These are phyloP conservation scores for Colletotrichum noveboracense DNA, from an alignment of 2,329 filamentous ascomycete species.

Conservation along the genomic window DNA sequence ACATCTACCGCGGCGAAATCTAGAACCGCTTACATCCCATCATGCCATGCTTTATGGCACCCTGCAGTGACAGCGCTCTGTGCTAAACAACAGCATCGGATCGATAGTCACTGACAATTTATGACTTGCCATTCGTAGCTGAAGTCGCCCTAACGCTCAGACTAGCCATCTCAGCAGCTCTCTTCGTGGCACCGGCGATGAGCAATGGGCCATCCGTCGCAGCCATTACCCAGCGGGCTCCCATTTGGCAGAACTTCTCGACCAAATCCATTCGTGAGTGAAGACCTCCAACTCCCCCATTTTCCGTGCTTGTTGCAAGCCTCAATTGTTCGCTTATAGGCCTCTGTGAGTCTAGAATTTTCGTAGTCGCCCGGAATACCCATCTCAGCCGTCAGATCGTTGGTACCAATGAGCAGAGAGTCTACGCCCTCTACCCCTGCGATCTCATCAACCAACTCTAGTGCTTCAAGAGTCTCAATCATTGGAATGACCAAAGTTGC, in stretches of 20 bases:
- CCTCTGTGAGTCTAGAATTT: constrained; percentile 28
- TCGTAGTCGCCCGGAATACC: constrained; percentile 47
- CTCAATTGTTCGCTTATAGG: constrained; percentile 36
- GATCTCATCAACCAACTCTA: constrained; percentile 44
- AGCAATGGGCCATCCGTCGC: constrained; percentile 32
- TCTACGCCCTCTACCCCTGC: constrained; percentile 43
- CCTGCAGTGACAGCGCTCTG: background rate
- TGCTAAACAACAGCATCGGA: background rate
- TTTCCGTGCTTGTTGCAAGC: constrained; percentile 43
- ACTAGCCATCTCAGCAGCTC: constrained; percentile 27
- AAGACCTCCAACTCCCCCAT: constrained; percentile 44
- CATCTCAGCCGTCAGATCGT: constrained; percentile 48
- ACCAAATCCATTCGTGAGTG: constrained; percentile 44
- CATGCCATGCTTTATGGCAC: background rate
- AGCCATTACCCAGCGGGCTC: constrained; percentile 27
- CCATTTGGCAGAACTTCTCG: constrained; percentile 36
- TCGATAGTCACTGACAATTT: background rate
- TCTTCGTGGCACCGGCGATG: constrained; percentile 28
- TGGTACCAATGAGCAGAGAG: constrained; percentile 46
- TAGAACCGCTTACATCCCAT: background rate
- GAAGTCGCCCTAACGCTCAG: constrained; percentile 20
- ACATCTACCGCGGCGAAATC: background rate
- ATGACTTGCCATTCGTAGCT: constrained; percentile 1
- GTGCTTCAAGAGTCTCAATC: constrained; percentile 43
- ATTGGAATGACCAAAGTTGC: constrained; percentile 46